Evolutionary conservation across 768 basidiomycete species (phyloP).

Genomic region (Jaapia argillacea): DNA sequence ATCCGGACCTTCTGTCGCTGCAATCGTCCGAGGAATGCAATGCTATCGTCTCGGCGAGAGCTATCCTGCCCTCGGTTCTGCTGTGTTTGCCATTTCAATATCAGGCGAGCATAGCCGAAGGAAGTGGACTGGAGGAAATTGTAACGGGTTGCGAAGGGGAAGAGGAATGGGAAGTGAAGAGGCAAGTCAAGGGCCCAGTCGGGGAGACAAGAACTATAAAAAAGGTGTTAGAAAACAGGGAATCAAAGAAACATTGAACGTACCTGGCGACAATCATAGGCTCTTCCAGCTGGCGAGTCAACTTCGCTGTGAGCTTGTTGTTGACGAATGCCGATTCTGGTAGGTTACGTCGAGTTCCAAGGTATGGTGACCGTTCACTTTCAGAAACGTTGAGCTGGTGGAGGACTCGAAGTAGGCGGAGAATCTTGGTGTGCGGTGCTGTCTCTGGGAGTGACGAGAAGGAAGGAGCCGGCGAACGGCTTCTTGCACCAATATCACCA

Average conservation of each 20-base stretch:
- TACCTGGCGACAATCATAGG: constrained; percentile 98
- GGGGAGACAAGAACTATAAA: constrained; percentile 78
- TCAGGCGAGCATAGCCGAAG: constrained; percentile 93
- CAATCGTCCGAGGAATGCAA: constrained; percentile 85
- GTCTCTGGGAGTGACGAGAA: constrained; percentile 79
- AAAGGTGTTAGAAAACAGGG: constrained; percentile 4
- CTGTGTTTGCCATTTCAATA: constrained; percentile 91
- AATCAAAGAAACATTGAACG: constrained; percentile 9
- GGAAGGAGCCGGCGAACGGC: constrained; percentile 52
- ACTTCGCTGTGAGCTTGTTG: constrained; percentile 94
- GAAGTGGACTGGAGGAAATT: constrained; percentile 96
- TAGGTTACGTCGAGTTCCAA: constrained; percentile 45
- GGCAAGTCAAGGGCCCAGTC: constrained; percentile 97
- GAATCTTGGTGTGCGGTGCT: constrained; percentile 80
- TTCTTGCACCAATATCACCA: constrained; percentile 33
- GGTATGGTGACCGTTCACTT: constrained; percentile 43
- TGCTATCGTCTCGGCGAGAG: constrained; percentile 79
- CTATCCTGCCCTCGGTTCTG: constrained; percentile 71
- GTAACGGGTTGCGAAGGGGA: constrained; percentile 97
- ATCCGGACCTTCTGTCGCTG: constrained; percentile 96
- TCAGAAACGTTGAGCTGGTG: constrained; percentile 76
- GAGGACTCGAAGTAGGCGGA: constrained; percentile 81
- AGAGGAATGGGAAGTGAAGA: constrained; percentile 95
- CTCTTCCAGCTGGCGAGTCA: constrained; percentile 95
- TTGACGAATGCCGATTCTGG: constrained; percentile 87